Evolutionary conservation across 331 rosid genomes (phyloP).

Genomic region (Phaseolus coccineus): DNA sequence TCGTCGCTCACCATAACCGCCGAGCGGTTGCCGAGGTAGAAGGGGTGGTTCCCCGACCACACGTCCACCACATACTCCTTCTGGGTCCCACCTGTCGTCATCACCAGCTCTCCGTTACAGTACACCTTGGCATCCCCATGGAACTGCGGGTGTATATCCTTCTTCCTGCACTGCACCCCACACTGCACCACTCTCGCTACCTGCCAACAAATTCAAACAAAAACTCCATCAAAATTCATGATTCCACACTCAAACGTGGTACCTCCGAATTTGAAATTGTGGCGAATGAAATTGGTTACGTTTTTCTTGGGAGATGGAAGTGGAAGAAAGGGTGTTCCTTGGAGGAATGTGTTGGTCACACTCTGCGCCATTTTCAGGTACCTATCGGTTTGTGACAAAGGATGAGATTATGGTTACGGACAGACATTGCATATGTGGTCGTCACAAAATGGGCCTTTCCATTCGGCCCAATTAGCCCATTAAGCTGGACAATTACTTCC

Average conservation of each 20-base stretch:
- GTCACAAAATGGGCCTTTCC: not conserved
- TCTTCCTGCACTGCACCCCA: conserved; percentile 74
- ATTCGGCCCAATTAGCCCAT: not conserved
- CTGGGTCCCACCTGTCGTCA: conserved; percentile 95
- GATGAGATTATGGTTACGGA: conserved; percentile 23
- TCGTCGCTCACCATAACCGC: conserved; percentile 64
- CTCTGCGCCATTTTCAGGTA: conserved; percentile 65
- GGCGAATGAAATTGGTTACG: conserved; percentile 18
- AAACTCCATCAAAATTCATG: not conserved
- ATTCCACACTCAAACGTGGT: not conserved
- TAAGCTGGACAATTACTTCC: no score
- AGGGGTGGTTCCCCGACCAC: conserved; percentile 98
- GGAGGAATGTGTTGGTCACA: conserved; percentile 67
- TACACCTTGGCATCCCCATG: conserved; percentile 84
- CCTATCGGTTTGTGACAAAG: not conserved
- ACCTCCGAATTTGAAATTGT: not conserved
- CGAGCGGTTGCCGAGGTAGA: conserved; percentile 86
- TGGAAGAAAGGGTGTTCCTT: conserved; percentile 51
- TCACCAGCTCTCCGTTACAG: conserved; percentile 81
- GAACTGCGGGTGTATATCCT: conserved; percentile 84
- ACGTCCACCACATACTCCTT: conserved; percentile 92
- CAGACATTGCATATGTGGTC: not conserved
- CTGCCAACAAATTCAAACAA: conserved; percentile 41
- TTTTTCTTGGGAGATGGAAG: conserved; percentile 46
- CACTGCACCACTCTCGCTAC: conserved; percentile 17